phyloP scores from a whole-genome alignment of 768 basidiomycete genomes.

The Boletus edulis region DNA sequence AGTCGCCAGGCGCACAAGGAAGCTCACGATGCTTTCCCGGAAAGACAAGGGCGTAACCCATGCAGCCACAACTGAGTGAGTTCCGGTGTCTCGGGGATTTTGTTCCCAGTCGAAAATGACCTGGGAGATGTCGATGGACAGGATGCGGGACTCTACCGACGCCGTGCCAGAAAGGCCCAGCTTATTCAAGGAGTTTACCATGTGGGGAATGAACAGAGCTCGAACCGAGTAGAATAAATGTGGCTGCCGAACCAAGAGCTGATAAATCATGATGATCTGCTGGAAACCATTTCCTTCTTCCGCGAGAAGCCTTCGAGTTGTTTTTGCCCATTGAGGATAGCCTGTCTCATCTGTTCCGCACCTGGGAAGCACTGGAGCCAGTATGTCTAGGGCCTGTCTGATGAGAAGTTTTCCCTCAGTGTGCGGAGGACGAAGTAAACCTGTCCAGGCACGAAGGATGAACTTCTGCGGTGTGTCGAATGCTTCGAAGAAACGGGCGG shows the following conservation, averaged over 20 bases:
- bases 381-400: conserved; percentile 81
- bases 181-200: conserved; percentile 86
- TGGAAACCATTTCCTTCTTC: conserved; percentile 78
- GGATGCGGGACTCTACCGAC: conserved; percentile 73
- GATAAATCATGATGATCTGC: conserved; percentile 80
- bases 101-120: conserved; percentile 95
- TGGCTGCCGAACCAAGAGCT: conserved; percentile 88
- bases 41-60: conserved; percentile 81
- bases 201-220: conserved; percentile 88
- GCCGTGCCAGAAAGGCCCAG: conserved; percentile 76
- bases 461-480: conserved; percentile 92
- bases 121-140: conserved; percentile 89
- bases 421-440: conserved; percentile 77
- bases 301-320: conserved; percentile 77
- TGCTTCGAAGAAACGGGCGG: conserved; percentile 87
- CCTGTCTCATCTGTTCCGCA: conserved; percentile 56
- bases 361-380: conserved; percentile 78
- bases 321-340: conserved; percentile 79
- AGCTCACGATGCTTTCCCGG: conserved; percentile 91
- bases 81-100: conserved; percentile 38
- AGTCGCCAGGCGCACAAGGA: conserved; percentile 88
- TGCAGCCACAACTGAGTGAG: conserved; percentile 19
- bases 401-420: conserved; percentile 76
- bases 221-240: conserved; percentile 92
- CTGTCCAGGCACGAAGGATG: conserved; percentile 86